Evolutionary conservation across 805 yeast genomes (phyloP).

Genomic region (Ogataea philodendri): DNA sequence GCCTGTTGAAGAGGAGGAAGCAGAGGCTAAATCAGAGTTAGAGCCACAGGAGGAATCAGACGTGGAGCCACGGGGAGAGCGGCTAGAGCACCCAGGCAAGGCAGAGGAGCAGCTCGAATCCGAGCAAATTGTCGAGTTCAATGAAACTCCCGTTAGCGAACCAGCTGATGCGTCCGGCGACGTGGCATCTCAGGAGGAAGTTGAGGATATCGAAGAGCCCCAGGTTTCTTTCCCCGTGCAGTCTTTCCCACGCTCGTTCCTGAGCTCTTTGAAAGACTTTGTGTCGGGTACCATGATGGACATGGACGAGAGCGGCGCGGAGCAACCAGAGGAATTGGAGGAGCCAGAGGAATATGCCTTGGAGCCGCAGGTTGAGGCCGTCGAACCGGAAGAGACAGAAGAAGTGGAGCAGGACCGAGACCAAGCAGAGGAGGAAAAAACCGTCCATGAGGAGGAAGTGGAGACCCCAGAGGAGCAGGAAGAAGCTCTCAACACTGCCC

Average conservation of each 20-base stretch:
- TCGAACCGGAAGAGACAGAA: background rate
- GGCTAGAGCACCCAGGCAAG: no score
- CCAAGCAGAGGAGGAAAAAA: conserved; percentile 2
- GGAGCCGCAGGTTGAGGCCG: background rate
- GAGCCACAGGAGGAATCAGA: no score
- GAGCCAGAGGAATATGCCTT: background rate
- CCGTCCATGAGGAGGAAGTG: conserved; percentile 6
- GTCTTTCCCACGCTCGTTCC: no score
- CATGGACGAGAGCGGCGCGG: conserved; percentile 6
- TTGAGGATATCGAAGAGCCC: background rate
- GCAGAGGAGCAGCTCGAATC: no score
- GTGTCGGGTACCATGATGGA: conserved; percentile 17
- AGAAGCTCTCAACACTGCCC: no score
- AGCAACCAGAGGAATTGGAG: background rate
- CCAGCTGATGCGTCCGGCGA: no score
- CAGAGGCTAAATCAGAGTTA: background rate
- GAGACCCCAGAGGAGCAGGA: conserved; percentile 4
- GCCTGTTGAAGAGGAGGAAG: conserved; percentile 1
- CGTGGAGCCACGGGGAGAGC: no score
- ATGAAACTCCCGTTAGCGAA: no score
- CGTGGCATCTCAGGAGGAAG: no score
- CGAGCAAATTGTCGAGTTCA: background rate
- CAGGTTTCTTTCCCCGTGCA: no score
- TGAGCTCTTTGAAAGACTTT: conserved; percentile 9
- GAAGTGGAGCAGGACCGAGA: background rate